These are phyloP conservation scores for Suhomyces bolitotheri DNA, from an alignment of 1,139 yeast genomes.

Conservation along the genomic window DNA sequence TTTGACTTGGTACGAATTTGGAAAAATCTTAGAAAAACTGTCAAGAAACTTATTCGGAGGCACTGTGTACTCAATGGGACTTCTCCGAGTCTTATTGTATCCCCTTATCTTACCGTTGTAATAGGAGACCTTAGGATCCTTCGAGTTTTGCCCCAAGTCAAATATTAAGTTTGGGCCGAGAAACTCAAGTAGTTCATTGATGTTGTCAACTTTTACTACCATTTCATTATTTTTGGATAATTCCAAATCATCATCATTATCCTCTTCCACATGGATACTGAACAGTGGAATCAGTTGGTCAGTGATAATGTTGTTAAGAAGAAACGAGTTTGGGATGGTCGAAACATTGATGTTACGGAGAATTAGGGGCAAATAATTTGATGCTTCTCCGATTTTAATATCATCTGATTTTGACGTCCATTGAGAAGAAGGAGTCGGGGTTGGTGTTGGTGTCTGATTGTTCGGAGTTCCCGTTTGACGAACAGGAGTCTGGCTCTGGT, in stretches of 20 bases:
- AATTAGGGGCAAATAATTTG: constrained; percentile 64
- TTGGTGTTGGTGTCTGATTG: constrained; percentile 7
- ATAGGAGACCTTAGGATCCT: constrained; percentile 16
- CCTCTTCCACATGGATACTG: constrained; percentile 39
- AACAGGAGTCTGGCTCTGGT: constrained; percentile 11
- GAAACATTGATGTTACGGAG: constrained; percentile 60
- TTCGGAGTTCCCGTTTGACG: constrained; percentile 4
- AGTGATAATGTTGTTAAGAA: constrained; percentile 33
- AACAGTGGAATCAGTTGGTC: constrained; percentile 22
- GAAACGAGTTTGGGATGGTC: constrained; percentile 56
- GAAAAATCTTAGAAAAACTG: constrained; percentile 30
- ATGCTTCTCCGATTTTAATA: constrained; percentile 31
- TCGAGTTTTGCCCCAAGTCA: constrained; percentile 35
- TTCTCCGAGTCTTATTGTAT: not conserved
- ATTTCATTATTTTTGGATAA: constrained; percentile 32
- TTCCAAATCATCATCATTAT: constrained; percentile 37
- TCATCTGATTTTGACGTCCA: constrained; percentile 8
- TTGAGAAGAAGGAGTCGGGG: constrained; percentile 8
- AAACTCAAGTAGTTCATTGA: constrained; percentile 37
- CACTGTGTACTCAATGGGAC: constrained; percentile 9
- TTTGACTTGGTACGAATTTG: constrained; percentile 34
- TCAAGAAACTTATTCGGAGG: constrained; percentile 7
- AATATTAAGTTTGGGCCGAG: constrained; percentile 39
- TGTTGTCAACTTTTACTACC: constrained; percentile 25
- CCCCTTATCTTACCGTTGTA: constrained; percentile 5